Evolutionary conservation across 208 protist species (phyloP).

Genomic region (Acanthamoeba castellanii): DNA sequence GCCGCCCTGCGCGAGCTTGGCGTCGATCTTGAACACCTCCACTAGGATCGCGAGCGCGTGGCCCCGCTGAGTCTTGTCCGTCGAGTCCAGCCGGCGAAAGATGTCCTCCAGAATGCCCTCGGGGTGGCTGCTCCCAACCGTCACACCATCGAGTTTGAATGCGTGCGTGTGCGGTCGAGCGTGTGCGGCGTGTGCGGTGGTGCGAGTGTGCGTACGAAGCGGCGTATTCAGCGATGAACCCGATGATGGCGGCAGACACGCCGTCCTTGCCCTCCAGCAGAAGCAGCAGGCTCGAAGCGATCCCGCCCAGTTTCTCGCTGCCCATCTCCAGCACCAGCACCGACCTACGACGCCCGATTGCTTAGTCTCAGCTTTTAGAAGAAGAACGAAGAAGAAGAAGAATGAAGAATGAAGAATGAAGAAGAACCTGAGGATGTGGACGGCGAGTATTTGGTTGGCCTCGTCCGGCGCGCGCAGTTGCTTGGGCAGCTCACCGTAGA

Average conservation of each 20-base stretch:
- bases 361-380: neutral
- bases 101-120: slow-evolving; percentile 56
- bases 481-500: slow-evolving; percentile 39
- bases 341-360: neutral
- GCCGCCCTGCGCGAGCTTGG: neutral
- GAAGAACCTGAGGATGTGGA: slow-evolving; percentile 15
- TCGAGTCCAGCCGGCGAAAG: slow-evolving; percentile 46
- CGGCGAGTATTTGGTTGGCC: neutral
- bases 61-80: neutral
- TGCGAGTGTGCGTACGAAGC: slow-evolving; percentile 9
- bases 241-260: slow-evolving; percentile 46
- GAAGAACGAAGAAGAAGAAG: neutral
- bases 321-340: neutral
- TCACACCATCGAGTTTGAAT: neutral
- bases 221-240: slow-evolving; percentile 61
- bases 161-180: too few relatives aligned
- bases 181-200: neutral
- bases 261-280: slow-evolving; percentile 57
- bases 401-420: neutral
- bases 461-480: slow-evolving; percentile 44
- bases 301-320: neutral
- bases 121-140: neutral
- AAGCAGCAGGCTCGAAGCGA: neutral
- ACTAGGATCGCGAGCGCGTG: slow-evolving; percentile 16
- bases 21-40: slow-evolving; percentile 63